Conservation (phyloP, 768 basidiomycete genomes). For the Mycena chlorophos region DNA sequence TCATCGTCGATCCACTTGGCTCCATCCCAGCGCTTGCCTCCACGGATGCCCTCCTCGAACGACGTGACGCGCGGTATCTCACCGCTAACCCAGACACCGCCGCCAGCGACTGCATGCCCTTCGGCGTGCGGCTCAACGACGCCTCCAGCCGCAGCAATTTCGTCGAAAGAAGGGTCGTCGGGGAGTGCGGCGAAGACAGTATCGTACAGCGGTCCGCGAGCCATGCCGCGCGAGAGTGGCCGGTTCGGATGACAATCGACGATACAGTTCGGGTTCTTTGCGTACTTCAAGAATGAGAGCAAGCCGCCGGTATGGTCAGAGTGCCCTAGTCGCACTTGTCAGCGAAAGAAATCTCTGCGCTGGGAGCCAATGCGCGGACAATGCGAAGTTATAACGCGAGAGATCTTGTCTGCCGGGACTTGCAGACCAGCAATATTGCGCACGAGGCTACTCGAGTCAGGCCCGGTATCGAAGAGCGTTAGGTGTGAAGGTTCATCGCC, state of each 20-base stretch:
- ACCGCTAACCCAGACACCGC: constrained; percentile 74
- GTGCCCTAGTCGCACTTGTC: constrained; percentile 40
- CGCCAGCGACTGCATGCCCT: constrained; percentile 66
- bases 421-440: constrained; percentile 68
- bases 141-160: constrained; percentile 58
- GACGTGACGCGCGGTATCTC: constrained; percentile 71
- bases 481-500: constrained; percentile 44
- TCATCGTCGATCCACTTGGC: constrained; percentile 57
- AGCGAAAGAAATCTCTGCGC: not conserved
- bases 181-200: constrained; percentile 62
- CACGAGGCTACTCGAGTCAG: constrained; percentile 72
- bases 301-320: constrained; percentile 75
- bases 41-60: constrained; percentile 68
- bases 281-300: constrained; percentile 60
- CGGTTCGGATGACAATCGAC: constrained; percentile 80
- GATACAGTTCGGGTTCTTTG: constrained; percentile 34
- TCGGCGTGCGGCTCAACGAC: constrained; percentile 53
- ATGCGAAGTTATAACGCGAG: constrained; percentile 69
- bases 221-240: constrained; percentile 73
- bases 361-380: constrained; percentile 35
- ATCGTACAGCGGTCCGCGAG: constrained; percentile 58
- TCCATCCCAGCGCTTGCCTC: constrained; percentile 62
- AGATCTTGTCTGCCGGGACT: constrained; percentile 52
- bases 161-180: constrained; percentile 69
- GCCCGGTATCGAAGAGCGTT: constrained; percentile 85